A percentile compares a stretch with the other conserved stretches of the same genome.
phyloP scores from a whole-genome alignment of 2,329 filamentous ascomycete genomes.

The Penicillium oxalicum region DNA sequence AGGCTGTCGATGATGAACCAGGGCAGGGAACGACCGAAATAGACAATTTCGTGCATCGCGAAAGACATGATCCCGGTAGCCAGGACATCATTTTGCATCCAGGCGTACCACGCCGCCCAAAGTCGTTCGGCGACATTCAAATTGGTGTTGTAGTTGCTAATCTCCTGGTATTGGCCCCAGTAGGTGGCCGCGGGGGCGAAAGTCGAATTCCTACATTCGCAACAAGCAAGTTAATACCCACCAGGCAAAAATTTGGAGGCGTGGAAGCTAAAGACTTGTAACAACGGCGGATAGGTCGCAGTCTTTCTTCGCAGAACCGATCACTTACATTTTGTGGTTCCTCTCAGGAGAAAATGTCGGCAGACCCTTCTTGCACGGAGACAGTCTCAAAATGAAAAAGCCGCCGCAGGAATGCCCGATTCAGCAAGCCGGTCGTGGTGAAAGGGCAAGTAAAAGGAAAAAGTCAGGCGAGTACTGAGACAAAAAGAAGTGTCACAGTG shows the following conservation, averaged over 20 bases:
- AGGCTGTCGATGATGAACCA: constrained; percentile 90
- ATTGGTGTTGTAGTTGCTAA: constrained; percentile 69
- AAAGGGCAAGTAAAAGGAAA: not conserved
- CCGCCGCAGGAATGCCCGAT: not conserved
- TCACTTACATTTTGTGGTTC: constrained; percentile 11
- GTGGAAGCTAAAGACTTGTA: no score
- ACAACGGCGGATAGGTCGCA: not conserved
- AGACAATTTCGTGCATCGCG: constrained; percentile 85
- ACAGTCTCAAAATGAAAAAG: not conserved
- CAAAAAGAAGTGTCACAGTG: not conserved
- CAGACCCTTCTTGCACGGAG: not conserved
- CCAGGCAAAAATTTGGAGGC: no score
- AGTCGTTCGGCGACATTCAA: constrained; percentile 81
- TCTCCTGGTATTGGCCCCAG: constrained; percentile 60
- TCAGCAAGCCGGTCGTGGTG: no score
- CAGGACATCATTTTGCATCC: constrained; percentile 95
- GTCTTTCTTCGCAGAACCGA: not conserved
- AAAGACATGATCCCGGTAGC: constrained; percentile 98
- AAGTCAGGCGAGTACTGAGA: not conserved
- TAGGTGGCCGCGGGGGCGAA: constrained; percentile 50
- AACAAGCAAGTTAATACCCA: not conserved
- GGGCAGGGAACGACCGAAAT: constrained; percentile 85
- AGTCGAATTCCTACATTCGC: constrained; percentile 42
- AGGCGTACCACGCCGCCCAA: constrained; percentile 96
- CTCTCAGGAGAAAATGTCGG: not conserved